These are phyloP conservation scores for Monilinia vaccinii-corymbosi DNA, from an alignment of 2,329 filamentous ascomycete genomes.

Conservation along the genomic window DNA sequence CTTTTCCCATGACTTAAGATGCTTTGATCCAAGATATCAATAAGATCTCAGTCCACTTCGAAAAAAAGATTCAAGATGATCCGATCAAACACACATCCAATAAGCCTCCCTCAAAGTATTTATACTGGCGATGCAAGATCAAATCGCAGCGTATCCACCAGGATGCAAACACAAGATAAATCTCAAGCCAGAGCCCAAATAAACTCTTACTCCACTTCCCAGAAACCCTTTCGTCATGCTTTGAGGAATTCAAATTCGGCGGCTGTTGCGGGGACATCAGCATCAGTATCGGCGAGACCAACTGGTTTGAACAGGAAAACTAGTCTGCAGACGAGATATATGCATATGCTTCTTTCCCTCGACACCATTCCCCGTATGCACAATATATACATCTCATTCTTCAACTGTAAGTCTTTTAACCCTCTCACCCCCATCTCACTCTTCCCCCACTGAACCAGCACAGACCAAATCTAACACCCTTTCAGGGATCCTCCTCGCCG, in stretches of 20 bases:
- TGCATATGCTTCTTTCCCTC: not conserved
- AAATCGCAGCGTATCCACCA: not conserved
- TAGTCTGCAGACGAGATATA: not conserved
- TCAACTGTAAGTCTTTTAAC: not conserved
- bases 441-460: too few species aligned
- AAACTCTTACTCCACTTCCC: not conserved
- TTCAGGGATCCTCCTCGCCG: conserved; percentile 22
- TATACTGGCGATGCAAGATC: conserved; percentile 13
- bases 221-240: not conserved
- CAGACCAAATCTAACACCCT: not conserved
- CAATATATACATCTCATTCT: not conserved
- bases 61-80: conserved; percentile 9
- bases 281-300: not conserved
- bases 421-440: not conserved
- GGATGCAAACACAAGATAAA: not conserved
- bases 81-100: conserved; percentile 15
- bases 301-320: not conserved
- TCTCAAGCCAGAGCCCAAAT: not conserved
- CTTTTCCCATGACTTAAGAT: not conserved
- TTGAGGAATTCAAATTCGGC: not conserved
- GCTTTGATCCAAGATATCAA: not conserved
- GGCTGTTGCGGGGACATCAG: not conserved
- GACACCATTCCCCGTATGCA: not conserved
- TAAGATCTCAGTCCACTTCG: not conserved
- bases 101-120: conserved; percentile 6